phyloP scores from a whole-genome alignment of 129 eudicot genomes.

The Arctium lappa region DNA sequence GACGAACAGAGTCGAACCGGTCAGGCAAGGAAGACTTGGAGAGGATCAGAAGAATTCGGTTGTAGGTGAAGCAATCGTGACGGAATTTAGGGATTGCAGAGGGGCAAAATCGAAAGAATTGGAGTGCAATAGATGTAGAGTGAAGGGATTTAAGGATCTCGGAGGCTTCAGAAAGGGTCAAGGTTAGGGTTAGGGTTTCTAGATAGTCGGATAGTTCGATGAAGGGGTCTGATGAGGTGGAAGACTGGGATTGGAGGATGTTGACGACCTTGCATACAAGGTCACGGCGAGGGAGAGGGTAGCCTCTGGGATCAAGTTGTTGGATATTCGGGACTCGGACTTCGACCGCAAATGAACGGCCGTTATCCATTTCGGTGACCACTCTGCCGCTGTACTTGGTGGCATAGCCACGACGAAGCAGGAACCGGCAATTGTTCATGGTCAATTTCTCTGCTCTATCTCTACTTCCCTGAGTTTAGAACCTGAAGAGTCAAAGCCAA shows the following conservation, averaged over 20 bases:
- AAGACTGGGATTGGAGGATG: constrained; percentile 51
- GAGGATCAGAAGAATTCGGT: constrained; percentile 57
- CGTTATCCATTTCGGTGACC: constrained; percentile 42
- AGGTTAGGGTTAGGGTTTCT: constrained; percentile 49
- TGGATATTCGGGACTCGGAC: constrained; percentile 46
- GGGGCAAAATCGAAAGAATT: constrained; percentile 67
- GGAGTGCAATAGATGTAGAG: constrained; percentile 56
- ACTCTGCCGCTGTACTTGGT: constrained; percentile 78
- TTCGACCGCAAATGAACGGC: constrained; percentile 58
- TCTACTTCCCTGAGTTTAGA: not conserved
- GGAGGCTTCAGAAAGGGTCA: constrained; percentile 74
- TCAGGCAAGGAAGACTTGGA: constrained; percentile 47
- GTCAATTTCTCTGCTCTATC: not conserved
- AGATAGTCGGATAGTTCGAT: constrained; percentile 51
- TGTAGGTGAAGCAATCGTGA: constrained; percentile 81
- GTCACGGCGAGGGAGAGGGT: constrained; percentile 83
- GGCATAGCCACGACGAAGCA: constrained; percentile 73
- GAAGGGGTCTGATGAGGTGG: constrained; percentile 42
- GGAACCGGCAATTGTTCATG: constrained; percentile 21
- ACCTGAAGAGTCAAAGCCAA: not conserved
- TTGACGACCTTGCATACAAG: constrained; percentile 63
- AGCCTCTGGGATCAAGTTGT: constrained; percentile 58
- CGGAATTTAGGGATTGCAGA: constrained; percentile 64
- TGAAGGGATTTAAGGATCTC: constrained; percentile 73
- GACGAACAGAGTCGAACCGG: constrained; percentile 36